Evolutionary conservation across 2,329 filamentous ascomycete species (phyloP), one percentile per base, ranked within the genome.

Genomic region (Penicillium paneum): DNA sequence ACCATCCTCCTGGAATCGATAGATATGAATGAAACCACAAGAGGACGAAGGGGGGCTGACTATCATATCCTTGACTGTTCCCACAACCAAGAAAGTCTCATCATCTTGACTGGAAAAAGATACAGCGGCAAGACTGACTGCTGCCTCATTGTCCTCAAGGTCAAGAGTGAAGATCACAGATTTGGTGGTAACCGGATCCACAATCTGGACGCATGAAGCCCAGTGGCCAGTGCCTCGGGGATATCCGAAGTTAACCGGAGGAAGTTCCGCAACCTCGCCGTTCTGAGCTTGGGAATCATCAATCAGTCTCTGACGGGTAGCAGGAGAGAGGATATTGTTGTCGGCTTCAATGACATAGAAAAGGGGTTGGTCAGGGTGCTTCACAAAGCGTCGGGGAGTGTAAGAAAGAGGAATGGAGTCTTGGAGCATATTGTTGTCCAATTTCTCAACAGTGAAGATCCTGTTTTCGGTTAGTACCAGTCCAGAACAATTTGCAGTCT

Each of bases 331-430:
- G 0, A 92, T 90, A 68, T 97, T 95, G 71, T 94, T 95, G 61
- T 99, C 95, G 11, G 91, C 84, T 75, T 97, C 90, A 48, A 96
- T 91, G 7, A 93, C 91, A 69, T 97, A 99, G 72, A 97, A 99
- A 24, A 95, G 81, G 15, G 91, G 88, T 49, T 90, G 83, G 5
- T 94, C 90, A 0, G 93, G 93, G 68, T 97, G 91, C 60, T 91
- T 90, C 29, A 91, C 83, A 65, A 99, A 87, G 64, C 88, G 88
- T 55, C 91, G 88, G 2, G 95, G 94, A 0, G 94, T 99, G 71
- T 99, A 95, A 24, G 88, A 87, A 21, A 99, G 80, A 8, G 90
- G 84, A 58, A 96, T 90, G 0, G 88, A 89, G 68, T 94, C 90
- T 70, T 95, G 90, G 29, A 94, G 86, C 54, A 96, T 81, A 47